Percentiles rank a stretch among this genome's conserved stretches.
These are phyloP conservation scores for Candida sp. DNA, from an alignment of 1,139 yeast species.

Conservation along the genomic window DNA sequence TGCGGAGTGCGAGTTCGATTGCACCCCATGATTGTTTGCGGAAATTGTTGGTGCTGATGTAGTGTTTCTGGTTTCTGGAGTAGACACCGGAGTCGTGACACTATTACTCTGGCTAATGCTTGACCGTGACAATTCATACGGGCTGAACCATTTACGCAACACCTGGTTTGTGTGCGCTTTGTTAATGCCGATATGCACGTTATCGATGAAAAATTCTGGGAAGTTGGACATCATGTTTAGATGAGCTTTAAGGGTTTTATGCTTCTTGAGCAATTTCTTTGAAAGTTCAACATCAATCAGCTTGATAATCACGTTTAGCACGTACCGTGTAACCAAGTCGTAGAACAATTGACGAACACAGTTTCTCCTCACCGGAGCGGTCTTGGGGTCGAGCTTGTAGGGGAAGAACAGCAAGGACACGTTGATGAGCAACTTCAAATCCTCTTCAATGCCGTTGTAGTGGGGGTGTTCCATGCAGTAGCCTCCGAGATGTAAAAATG, in stretches of 20 bases:
- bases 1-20: not conserved
- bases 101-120: too few relatives aligned
- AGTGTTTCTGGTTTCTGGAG: not conserved
- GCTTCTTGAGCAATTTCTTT: not conserved
- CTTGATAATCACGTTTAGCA: conserved; percentile 6
- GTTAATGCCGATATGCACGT: conserved; percentile 6
- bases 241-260: conserved; percentile 8
- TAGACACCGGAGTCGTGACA: too few relatives aligned
- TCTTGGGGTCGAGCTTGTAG: not conserved
- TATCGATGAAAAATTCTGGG: conserved; percentile 9
- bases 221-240: conserved; percentile 8
- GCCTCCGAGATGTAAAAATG: conserved; percentile 33
- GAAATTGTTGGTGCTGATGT: conserved; percentile 1
- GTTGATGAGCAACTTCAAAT: conserved; percentile 32
- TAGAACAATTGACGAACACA: conserved; percentile 8
- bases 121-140: conserved; percentile 5
- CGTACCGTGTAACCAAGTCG: conserved; percentile 9
- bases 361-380: conserved; percentile 5
- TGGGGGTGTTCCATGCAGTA: conserved; percentile 32
- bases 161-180: not conserved
- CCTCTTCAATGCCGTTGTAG: conserved; percentile 26
- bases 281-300: not conserved
- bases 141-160: conserved; percentile 12
- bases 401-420: conserved; percentile 27
- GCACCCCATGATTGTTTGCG: not conserved